These are phyloP conservation scores for Talaromyces wortmannii DNA, from an alignment of 495 filamentous ascomycete genomes.

Conservation along the genomic window DNA sequence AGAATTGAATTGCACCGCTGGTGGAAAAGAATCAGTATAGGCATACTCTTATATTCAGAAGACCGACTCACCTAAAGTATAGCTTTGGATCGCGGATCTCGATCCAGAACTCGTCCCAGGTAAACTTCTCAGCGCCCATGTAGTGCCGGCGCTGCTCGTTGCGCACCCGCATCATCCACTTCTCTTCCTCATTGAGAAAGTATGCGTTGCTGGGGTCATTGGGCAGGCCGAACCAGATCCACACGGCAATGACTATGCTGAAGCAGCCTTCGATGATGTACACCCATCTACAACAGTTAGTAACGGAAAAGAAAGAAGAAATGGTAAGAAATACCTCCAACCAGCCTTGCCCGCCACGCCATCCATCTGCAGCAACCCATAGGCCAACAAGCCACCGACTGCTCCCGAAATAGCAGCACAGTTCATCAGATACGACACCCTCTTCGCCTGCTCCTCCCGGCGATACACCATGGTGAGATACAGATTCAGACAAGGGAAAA, in stretches of 20 bases:
- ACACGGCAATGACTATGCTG: constrained; percentile 39
- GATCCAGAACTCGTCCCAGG: constrained; percentile 41
- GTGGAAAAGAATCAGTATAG: background rate
- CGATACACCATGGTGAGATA: constrained; percentile 47
- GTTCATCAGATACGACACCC: constrained; percentile 33
- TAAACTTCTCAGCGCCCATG: constrained; percentile 43
- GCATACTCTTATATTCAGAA: background rate
- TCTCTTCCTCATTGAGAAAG: constrained; percentile 44
- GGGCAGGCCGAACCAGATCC: constrained; percentile 49
- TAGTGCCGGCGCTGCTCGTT: constrained; percentile 32
- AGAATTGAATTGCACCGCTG: constrained; percentile 43
- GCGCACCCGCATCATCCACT: constrained; percentile 42
- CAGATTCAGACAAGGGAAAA: constrained; percentile 59
- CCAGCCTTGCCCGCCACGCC: constrained; percentile 31
- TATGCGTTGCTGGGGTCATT: constrained; percentile 48
- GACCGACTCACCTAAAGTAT: constrained; percentile 13
- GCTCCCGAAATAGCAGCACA: constrained; percentile 38
- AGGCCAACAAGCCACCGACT: constrained; percentile 37
- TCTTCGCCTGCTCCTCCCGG: constrained; percentile 36
- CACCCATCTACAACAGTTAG: constrained; percentile 23
- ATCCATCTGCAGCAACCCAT: constrained; percentile 38
- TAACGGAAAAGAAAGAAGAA: background rate
- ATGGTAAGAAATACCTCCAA: constrained; percentile 23
- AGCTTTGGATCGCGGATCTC: constrained; percentile 34
- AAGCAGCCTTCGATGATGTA: constrained; percentile 51